phyloP scores from a whole-genome alignment of 2,329 filamentous ascomycete genomes.

The Colletotrichum cereale region DNA sequence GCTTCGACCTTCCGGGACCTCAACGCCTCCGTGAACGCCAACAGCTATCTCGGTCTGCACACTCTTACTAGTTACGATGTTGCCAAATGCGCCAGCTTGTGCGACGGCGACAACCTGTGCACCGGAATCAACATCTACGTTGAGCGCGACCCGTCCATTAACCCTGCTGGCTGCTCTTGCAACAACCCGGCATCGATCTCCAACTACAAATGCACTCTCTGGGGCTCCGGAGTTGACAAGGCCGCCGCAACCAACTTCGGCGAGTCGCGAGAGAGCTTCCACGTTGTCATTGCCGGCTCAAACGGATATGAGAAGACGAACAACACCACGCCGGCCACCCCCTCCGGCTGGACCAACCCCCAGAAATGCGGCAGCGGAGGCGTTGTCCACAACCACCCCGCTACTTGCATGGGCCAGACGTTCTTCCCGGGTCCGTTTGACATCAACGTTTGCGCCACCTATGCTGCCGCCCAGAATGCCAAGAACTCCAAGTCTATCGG shows the following conservation, averaged over 20 bases:
- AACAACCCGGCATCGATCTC: conserved; percentile 30
- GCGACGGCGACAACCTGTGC: conserved; percentile 30
- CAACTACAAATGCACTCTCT: conserved; percentile 39
- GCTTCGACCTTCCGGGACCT: conserved; percentile 31
- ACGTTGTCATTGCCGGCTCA: conserved; percentile 39
- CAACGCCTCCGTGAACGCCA: conserved; percentile 29
- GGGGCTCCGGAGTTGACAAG: conserved; percentile 35
- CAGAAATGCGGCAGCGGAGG: conserved; percentile 28
- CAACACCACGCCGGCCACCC: conserved; percentile 24
- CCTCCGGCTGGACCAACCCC: conserved; percentile 37
- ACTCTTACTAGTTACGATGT: conserved; percentile 34
- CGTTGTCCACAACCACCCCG: conserved; percentile 24
- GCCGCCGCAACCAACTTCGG: conserved; percentile 39
- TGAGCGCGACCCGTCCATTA: conserved; percentile 39
- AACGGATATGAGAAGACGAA: conserved; percentile 42
- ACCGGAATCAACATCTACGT: conserved; percentile 38
- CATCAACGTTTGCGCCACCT: conserved; percentile 26
- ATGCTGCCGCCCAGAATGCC: conserved; percentile 33
- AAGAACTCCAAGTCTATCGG: conserved; percentile 27
- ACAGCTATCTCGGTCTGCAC: conserved; percentile 34
- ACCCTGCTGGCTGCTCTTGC: conserved; percentile 31
- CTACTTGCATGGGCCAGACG: conserved; percentile 35
- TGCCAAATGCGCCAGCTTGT: conserved; percentile 18
- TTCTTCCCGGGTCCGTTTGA: conserved; percentile 39
- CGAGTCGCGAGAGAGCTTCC: conserved; percentile 33